These are phyloP conservation scores for Diaporthe citri DNA, from an alignment of 2,329 filamentous ascomycete species.

Conservation along the genomic window DNA sequence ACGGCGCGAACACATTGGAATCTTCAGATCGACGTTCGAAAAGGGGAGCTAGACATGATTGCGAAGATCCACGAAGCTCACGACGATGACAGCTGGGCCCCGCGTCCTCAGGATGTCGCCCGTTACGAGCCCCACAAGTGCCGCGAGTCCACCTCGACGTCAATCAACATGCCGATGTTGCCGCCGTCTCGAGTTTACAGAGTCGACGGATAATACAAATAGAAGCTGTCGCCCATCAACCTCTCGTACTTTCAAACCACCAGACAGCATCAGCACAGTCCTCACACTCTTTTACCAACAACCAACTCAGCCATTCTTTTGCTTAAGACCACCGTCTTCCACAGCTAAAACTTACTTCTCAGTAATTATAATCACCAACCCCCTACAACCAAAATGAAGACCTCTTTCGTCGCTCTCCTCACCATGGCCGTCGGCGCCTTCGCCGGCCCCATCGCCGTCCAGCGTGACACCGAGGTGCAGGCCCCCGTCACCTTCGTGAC, in stretches of 20 bases:
- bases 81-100: background rate
- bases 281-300: constrained; percentile 28
- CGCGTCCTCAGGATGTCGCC: background rate
- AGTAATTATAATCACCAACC: constrained; percentile 28
- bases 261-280: constrained; percentile 21
- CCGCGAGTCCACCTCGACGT: background rate
- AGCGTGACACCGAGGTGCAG: constrained; percentile 44
- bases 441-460: constrained; percentile 42
- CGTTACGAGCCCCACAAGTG: background rate
- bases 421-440: constrained; percentile 44
- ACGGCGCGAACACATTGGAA: constrained; percentile 17
- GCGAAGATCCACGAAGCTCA: constrained; percentile 6
- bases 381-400: constrained; percentile 45
- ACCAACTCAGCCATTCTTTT: constrained; percentile 31
- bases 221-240: constrained; percentile 20
- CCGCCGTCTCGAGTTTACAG: background rate
- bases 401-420: constrained; percentile 43
- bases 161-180: background rate
- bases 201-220: constrained; percentile 27
- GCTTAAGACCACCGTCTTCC: constrained; percentile 13
- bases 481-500: constrained; percentile 42
- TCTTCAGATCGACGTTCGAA: constrained; percentile 26
- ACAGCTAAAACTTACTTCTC: constrained; percentile 27
- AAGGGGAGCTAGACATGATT: constrained; percentile 12
- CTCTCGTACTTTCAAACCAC: constrained; percentile 15